Base-by-base conservation (phyloP, 208 protist species). In the Acanthamoeba castellanii region DNA sequence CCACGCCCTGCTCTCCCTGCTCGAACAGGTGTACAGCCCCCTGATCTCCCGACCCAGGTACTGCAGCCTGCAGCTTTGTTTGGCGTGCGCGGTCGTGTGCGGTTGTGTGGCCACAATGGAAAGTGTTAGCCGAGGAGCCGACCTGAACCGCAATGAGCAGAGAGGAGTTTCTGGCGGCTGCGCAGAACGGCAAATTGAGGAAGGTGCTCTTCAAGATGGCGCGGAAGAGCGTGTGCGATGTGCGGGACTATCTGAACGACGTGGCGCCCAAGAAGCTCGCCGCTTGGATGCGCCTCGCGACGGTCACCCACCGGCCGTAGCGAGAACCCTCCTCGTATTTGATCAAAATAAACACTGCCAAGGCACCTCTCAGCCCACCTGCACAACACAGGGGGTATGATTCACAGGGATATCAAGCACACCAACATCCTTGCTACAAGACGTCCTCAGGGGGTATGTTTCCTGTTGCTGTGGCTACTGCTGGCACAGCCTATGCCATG, bases 191-290 rank as follows among this genome's bases (percentile, higher is more conserved):
- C 27, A n/a, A 32, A 27, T 87, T 64, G 11, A 5, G 50, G 9
- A 87, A 87, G 78, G 47, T 87, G 52, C 78, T 87, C n/a, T 87
- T 87, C 78, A 87, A 87, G 78, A 87, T 87, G 78, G 78, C 78
- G 27, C 78, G 78, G 6, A 27, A 61, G 78, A 42, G 78, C 50
- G 78, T 87, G 22, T 16, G 32, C 47, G 52, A 61, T 25, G 78
- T 87, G 22, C 78, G 78, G 20, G 42, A 3, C 47, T 61, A 64
- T 27, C 20, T 87, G n/a, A 87, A 64, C 78, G 78, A 87, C 11
- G 78, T 87, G 6, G 50, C n/a, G 42, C 78, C 52, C 47, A 87
- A 87, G 78, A 87, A 87, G 78, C 78, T 87, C 30, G 47, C 50
- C 78, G 27, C 8, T 25, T 87, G 78, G 78, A 37, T 87, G 42